Base-by-base conservation (phyloP, 1,284 basidiomycete species). In the Cryptococcus wingfieldii region DNA sequence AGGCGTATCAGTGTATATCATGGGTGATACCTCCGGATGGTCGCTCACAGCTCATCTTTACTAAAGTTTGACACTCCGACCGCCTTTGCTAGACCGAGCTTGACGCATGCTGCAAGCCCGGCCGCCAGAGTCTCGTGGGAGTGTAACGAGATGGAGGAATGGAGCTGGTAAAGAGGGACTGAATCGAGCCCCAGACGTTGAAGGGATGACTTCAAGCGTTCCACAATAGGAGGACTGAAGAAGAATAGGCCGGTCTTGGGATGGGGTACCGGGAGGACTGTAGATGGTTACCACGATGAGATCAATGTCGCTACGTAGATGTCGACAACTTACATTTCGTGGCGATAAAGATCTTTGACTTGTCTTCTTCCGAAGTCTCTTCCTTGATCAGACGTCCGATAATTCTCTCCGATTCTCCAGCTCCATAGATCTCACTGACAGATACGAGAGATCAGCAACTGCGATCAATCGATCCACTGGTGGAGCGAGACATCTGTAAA, bases 61-160 rank as follows among this genome's bases (percentile, higher is more conserved):
- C 61, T 70, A 50, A 67, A 72, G 56, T 74, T 74, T 39, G 67
- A 67, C 1, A 74, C 68, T 13, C 72, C 72, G 27, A 74, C 62
- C 45, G 61, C 57, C 55, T 71, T 76, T 5, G 63, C 60, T 28
- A 72, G 54, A 4, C 74, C 74, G 10, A 67, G 58, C 53, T 73
- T 66, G 41, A 66, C 58, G 48, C 68, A 70, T 39, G 71, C 52
- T 5, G 71, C 72, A 10, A 76, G 51, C 28, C 68, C 63, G 5
- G 45, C 47, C 16, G 64, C 72, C 47, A 69, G 63, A 1, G 61
- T 39, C 45, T 68, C 69, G 61, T 64, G 65, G 3, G 67, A 68
- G 48, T 67, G 65, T 38, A 63, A 57, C 7, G 63, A 61, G 37
- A 60, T 64, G 18, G 66, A 62, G 3, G 65, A 63, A 49, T 75